Evolutionary conservation across 2,329 filamentous ascomycete species (phyloP).

Genomic region (Ophiostoma angusticollis): DNA sequence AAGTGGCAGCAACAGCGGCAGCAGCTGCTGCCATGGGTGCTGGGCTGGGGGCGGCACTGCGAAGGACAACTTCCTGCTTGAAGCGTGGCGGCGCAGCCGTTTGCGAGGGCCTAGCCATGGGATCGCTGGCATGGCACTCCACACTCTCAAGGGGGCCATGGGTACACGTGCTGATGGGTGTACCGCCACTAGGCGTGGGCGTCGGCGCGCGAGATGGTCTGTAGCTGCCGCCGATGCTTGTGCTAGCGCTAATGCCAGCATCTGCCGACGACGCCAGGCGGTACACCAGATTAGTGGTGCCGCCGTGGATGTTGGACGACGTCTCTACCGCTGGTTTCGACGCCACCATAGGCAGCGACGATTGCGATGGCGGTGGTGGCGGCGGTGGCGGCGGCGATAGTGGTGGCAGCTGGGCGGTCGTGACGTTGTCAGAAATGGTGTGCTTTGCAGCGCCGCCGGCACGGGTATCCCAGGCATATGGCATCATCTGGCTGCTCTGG

Average conservation of each 20-base stretch:
- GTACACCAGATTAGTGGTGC: background rate
- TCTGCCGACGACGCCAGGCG: too few species aligned
- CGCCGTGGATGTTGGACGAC: background rate
- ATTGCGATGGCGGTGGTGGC: too few species aligned
- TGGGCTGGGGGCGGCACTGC: conserved; percentile 2
- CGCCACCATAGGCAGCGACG: background rate
- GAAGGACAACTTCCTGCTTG: background rate
- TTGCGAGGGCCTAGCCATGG: background rate
- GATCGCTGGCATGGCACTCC: background rate
- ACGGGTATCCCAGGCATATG: conserved; percentile 1
- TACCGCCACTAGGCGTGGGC: too few species aligned
- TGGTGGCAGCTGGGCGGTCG: background rate
- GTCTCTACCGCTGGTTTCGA: background rate
- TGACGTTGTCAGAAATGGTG: background rate
- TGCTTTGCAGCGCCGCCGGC: too few species aligned
- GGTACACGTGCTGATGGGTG: too few species aligned
- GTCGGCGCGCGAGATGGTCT: too few species aligned
- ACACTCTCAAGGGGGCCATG: background rate
- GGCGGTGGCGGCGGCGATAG: background rate
- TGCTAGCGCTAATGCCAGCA: too few species aligned
- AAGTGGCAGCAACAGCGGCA: background rate
- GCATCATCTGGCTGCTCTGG: background rate
- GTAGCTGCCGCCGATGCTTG: too few species aligned
- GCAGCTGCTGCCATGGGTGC: background rate
- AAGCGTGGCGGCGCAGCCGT: background rate